Conservation (phyloP, 1,139 yeast species). For the Blastobotrys persicus region DNA sequence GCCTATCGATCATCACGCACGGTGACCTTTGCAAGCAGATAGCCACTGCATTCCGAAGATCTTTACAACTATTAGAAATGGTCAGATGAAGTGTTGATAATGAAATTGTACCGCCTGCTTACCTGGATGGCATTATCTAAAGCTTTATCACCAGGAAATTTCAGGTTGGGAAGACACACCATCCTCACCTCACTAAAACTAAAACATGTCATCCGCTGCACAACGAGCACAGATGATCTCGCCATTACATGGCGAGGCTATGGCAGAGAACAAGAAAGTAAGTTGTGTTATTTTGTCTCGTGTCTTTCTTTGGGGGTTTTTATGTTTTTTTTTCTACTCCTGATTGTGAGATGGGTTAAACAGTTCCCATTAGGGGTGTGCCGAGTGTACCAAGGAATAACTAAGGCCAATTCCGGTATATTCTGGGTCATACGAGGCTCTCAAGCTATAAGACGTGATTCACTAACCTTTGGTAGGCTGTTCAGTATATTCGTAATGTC, state of each 20-base stretch:
- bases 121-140: slow-evolving; percentile 25
- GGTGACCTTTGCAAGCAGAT: slow-evolving; percentile 94
- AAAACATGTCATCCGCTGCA: not conserved
- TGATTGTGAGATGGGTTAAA: no score
- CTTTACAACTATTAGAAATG: slow-evolving; percentile 65
- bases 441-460: not conserved
- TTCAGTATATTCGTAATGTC: slow-evolving; percentile 59
- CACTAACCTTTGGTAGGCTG: slow-evolving; percentile 32
- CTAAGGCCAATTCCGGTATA: no score
- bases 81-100: not conserved
- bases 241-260: slow-evolving; percentile 5
- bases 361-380: no score
- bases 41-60: slow-evolving; percentile 89
- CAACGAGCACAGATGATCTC: slow-evolving; percentile 4
- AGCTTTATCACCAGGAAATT: not conserved
- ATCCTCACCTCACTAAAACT: not conserved
- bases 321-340: no score
- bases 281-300: no score
- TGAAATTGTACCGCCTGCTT: slow-evolving; percentile 8
- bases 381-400: no score
- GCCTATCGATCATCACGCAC: slow-evolving; percentile 85
- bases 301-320: no score
- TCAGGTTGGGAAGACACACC: not conserved
- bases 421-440: no score
- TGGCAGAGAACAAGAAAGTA: slow-evolving; percentile 4